phyloP scores from a whole-genome alignment of 495 filamentous ascomycete genomes.

The Penicillium paradoxum region DNA sequence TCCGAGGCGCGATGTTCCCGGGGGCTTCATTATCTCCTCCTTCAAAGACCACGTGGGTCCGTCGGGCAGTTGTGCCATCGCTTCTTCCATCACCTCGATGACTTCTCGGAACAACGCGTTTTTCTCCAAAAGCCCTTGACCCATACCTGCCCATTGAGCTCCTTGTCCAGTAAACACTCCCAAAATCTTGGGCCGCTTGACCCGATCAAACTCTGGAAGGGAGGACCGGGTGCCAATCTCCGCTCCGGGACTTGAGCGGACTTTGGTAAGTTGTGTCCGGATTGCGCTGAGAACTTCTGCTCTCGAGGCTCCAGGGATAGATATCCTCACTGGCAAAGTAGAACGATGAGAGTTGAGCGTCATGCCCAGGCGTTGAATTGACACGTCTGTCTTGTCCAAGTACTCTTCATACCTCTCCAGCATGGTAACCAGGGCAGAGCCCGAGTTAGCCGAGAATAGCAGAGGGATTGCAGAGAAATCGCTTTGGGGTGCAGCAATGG shows the following conservation, averaged over 20 bases:
- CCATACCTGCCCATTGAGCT: not conserved
- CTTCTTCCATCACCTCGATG: not conserved
- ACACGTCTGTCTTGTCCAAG: too few relatives aligned
- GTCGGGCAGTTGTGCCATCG: not conserved
- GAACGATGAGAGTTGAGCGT: too few relatives aligned
- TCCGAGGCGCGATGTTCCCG: not conserved
- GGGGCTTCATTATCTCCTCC: not conserved
- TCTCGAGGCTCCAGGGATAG: too few relatives aligned
- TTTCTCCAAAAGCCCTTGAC: not conserved
- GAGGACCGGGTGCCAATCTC: too few relatives aligned
- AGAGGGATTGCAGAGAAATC: not conserved
- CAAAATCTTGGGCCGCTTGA: not conserved
- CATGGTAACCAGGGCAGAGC: too few relatives aligned
- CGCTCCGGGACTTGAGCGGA: too few relatives aligned
- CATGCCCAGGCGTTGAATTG: too few relatives aligned
- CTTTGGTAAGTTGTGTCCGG: not conserved
- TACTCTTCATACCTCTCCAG: too few relatives aligned
- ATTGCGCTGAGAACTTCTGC: too few relatives aligned
- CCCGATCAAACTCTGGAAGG: too few relatives aligned
- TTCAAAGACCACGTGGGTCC: not conserved
- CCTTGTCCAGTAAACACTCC: not conserved
- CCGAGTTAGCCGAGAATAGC: not conserved
- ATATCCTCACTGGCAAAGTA: too few relatives aligned
- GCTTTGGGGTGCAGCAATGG: slow-evolving; percentile 43
- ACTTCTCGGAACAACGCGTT: not conserved